These are phyloP conservation scores for Xylaria cubensis DNA, from an alignment of 495 filamentous ascomycete genomes.

Conservation along the genomic window DNA sequence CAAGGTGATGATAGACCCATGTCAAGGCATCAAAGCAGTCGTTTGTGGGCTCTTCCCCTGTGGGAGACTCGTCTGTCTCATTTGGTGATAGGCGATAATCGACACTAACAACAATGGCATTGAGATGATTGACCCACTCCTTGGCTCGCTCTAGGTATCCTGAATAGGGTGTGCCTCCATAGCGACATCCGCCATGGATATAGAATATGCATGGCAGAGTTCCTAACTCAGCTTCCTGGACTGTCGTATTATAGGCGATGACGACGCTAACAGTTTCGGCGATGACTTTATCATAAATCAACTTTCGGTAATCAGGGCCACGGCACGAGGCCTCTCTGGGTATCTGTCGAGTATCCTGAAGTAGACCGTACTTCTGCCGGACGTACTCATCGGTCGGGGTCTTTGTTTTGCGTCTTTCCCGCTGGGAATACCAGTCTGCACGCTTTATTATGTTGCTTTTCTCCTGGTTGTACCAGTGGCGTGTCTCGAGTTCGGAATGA, in stretches of 20 bases:
- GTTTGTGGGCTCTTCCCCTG: constrained; percentile 27
- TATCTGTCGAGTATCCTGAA: constrained; percentile 19
- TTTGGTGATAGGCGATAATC: constrained; percentile 29
- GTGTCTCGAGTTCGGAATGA: constrained; percentile 21
- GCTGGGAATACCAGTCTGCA: constrained; percentile 26
- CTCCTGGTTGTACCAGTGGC: constrained; percentile 17
- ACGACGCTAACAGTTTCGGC: constrained; percentile 30
- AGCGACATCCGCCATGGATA: constrained; percentile 25
- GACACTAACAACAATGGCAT: constrained; percentile 28
- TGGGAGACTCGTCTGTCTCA: constrained; percentile 24
- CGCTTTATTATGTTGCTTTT: constrained; percentile 3
- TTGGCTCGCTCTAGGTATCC: constrained; percentile 26
- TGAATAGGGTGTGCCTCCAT: constrained; percentile 28
- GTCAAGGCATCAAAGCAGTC: constrained; percentile 29
- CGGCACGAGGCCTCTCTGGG: constrained; percentile 9
- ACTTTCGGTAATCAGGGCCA: constrained; percentile 15
- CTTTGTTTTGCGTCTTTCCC: constrained; percentile 14
- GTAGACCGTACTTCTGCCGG: constrained; percentile 8
- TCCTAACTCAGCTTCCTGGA: constrained; percentile 9
- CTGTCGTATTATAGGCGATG: constrained; percentile 13
- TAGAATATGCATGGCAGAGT: constrained; percentile 28
- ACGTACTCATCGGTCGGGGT: constrained; percentile 18
- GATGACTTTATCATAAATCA: constrained; percentile 23
- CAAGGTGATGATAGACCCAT: constrained; percentile 27
- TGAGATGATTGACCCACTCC: constrained; percentile 15